Percentiles rank a stretch among this genome's conserved stretches.
Conservation (phyloP, 2,329 filamentous ascomycete species). For the Allantophomopsis lycopodina region DNA sequence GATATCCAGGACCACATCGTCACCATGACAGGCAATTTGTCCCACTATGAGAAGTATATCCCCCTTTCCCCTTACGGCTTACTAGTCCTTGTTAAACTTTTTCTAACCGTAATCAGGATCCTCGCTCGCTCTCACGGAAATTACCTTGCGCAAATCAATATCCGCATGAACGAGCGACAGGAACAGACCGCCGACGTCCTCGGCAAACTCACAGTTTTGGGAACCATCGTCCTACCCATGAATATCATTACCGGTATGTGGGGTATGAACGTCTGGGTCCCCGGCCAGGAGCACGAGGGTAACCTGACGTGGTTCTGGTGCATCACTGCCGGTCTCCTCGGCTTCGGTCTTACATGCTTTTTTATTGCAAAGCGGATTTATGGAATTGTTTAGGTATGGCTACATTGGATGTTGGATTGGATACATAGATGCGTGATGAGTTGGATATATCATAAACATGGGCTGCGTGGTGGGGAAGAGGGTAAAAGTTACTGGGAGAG, state of each 20-base stretch:
- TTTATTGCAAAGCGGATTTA: constrained; percentile 18
- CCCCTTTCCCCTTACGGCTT: background rate
- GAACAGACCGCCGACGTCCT: constrained; percentile 93
- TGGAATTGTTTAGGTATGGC: constrained; percentile 13
- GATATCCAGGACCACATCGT: constrained; percentile 99
- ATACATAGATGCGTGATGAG: too few species aligned
- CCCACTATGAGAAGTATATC: constrained; percentile 86
- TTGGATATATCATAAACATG: too few species aligned
- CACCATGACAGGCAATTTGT: constrained; percentile 94
- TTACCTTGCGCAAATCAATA: constrained; percentile 98
- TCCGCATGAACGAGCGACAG: constrained; percentile 94
- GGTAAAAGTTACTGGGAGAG: too few species aligned
- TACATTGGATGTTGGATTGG: too few species aligned
- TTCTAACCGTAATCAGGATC: constrained; percentile 40
- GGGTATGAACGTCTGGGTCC: constrained; percentile 98
- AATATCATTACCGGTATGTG: constrained; percentile 97
- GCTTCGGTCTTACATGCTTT: constrained; percentile 69
- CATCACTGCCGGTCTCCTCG: constrained; percentile 59
- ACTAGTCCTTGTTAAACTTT: constrained; percentile 4
- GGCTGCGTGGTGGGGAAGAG: too few species aligned
- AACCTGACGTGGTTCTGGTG: constrained; percentile 65
- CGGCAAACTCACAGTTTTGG: constrained; percentile 86
- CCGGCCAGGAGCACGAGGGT: constrained; percentile 71
- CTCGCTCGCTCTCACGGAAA: constrained; percentile 86
- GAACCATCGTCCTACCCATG: constrained; percentile 95